phyloP scores from a whole-genome alignment of 441 rosid species.

The Populus hybrid region DNA sequence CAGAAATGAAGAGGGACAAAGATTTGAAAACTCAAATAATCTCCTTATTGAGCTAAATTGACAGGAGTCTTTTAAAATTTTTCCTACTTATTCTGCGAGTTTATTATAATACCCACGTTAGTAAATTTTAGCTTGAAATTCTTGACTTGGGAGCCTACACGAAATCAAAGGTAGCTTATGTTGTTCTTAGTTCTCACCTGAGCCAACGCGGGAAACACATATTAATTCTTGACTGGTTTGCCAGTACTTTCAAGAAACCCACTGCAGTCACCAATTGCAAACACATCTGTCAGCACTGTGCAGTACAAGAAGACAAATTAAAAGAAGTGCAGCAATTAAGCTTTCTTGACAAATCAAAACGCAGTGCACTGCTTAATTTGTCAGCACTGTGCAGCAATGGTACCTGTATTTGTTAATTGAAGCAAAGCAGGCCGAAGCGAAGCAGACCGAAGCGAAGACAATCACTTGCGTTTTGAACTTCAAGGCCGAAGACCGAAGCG shows the following conservation, averaged over 20 bases:
- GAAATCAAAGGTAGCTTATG: not conserved
- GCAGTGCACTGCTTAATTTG: no score
- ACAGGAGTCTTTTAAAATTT: not conserved
- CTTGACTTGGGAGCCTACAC: not conserved
- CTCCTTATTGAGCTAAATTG: not conserved
- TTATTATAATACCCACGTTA: not conserved
- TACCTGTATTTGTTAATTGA: no score
- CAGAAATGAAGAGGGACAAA: not conserved
- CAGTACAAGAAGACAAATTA: no score
- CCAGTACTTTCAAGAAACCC: constrained; percentile 84
- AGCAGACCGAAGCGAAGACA: no score
- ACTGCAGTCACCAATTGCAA: constrained; percentile 86
- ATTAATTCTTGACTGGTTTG: constrained; percentile 40
- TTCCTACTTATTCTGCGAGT: not conserved
- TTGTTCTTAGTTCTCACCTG: constrained; percentile 39
- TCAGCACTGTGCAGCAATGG: no score
- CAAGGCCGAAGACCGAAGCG: no score
- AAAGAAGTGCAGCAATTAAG: no score
- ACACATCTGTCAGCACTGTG: constrained; percentile 54
- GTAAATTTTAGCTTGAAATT: no score
- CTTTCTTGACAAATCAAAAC: no score
- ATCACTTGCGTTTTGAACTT: no score
- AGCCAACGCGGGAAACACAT: constrained; percentile 70
- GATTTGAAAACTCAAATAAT: no score
- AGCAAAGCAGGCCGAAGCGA: no score